These are phyloP conservation scores for Picocystis salinarum DNA, from an alignment of 139 green algal species.

Conservation along the genomic window DNA sequence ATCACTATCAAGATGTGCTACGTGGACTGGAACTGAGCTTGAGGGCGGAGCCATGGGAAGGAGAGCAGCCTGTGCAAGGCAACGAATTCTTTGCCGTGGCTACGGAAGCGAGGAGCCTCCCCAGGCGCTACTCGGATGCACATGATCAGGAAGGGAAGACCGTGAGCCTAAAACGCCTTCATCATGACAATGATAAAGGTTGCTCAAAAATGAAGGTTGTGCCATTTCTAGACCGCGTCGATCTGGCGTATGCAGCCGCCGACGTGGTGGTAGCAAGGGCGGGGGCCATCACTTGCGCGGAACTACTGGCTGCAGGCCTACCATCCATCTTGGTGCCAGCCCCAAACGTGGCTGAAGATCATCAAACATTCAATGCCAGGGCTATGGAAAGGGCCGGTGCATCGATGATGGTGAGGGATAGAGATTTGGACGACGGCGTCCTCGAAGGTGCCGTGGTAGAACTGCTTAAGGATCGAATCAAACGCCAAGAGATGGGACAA, in stretches of 20 bases:
- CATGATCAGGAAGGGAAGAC: no score
- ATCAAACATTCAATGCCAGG: constrained; percentile 14
- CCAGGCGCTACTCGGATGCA: no score
- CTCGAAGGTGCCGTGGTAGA: not conserved
- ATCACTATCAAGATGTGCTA: no score
- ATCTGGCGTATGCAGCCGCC: constrained; percentile 14
- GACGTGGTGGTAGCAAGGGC: constrained; percentile 22
- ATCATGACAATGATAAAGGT: not conserved
- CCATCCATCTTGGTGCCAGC: constrained; percentile 24
- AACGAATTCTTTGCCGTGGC: no score
- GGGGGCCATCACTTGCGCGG: constrained; percentile 30
- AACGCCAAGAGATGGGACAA: no score
- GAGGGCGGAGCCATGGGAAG: no score
- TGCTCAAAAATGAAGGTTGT: not conserved
- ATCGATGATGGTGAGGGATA: not conserved
- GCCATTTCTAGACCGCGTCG: constrained; percentile 18
- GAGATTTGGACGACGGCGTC: not conserved
- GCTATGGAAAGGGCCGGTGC: constrained; percentile 1
- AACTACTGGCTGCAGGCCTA: constrained; percentile 18
- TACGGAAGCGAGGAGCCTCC: no score
- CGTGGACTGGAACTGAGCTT: no score
- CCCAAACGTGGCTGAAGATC: constrained; percentile 27
- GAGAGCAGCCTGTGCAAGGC: no score
- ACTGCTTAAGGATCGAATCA: not conserved
- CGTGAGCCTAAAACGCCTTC: constrained; percentile 14